Evolutionary conservation across 768 basidiomycete genomes (phyloP).

Genomic region (Macrolepiota albuminosa): DNA sequence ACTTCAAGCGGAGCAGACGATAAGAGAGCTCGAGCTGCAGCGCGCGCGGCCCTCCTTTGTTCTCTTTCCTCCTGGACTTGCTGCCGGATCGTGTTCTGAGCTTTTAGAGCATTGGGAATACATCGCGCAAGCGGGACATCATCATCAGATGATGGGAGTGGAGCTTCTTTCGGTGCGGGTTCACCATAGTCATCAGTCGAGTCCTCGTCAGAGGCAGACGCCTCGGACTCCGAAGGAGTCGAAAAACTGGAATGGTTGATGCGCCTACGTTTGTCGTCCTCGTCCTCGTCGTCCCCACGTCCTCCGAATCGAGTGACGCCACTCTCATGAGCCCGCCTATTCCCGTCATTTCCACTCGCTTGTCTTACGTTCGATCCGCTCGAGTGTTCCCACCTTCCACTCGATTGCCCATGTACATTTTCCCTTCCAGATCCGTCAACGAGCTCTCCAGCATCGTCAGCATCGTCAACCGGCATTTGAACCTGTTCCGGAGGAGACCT

Average conservation of each 20-base stretch:
- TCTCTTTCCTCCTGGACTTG: slow-evolving; percentile 68
- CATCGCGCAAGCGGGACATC: slow-evolving; percentile 80
- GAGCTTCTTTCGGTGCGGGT: slow-evolving; percentile 16
- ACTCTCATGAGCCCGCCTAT: slow-evolving; percentile 20
- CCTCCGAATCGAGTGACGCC: slow-evolving; percentile 36
- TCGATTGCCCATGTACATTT: no score
- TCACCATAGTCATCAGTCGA: slow-evolving; percentile 38
- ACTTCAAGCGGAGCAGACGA: slow-evolving; percentile 22
- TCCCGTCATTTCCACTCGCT: slow-evolving; percentile 16
- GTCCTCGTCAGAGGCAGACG: slow-evolving; percentile 38
- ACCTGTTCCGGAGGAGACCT: slow-evolving; percentile 1
- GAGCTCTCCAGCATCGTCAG: slow-evolving; percentile 16
- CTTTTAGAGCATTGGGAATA: slow-evolving; percentile 78
- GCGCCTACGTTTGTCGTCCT: slow-evolving; percentile 16
- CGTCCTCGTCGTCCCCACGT: slow-evolving; percentile 30
- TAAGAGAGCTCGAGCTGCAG: slow-evolving; percentile 16
- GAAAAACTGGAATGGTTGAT: slow-evolving; percentile 27
- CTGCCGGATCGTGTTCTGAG: slow-evolving; percentile 74
- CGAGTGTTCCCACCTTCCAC: slow-evolving; percentile 7
- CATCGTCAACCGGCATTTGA: slow-evolving; percentile 9
- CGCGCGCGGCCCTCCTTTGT: slow-evolving; percentile 47
- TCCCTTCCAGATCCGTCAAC: slow-evolving; percentile 25
- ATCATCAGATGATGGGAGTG: slow-evolving; percentile 49
- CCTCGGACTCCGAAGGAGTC: slow-evolving; percentile 28
- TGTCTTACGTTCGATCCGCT: slow-evolving; percentile 16